Percentiles rank a stretch among this genome's conserved stretches.
These are phyloP conservation scores for Cercospora brassicicola DNA, from an alignment of 2,329 filamentous ascomycete species.

Conservation along the genomic window DNA sequence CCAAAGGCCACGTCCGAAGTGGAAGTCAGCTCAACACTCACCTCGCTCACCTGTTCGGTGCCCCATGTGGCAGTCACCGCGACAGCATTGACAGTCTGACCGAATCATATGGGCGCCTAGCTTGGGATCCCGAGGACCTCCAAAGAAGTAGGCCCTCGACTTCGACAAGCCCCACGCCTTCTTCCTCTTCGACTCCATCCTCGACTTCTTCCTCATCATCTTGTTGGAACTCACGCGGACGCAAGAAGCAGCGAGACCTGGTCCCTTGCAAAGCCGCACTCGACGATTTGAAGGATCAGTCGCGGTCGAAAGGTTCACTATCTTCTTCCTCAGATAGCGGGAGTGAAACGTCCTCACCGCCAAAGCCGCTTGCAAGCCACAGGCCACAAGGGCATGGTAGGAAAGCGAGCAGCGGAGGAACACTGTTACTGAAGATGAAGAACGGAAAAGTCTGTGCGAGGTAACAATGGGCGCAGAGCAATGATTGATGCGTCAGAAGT, in stretches of 20 bases:
- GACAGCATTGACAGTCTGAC: conserved; percentile 2
- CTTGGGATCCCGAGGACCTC: conserved; percentile 7
- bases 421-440: neutral
- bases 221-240: neutral
- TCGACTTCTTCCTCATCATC: neutral
- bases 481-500: neutral
- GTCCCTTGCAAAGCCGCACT: neutral
- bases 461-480: neutral
- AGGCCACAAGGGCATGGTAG: neutral
- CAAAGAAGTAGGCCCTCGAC: neutral
- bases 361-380: neutral
- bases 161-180: neutral
- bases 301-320: neutral
- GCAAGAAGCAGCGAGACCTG: neutral
- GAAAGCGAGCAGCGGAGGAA: neutral
- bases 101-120: conserved; percentile 4
- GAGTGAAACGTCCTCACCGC: neutral
- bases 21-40: conserved; percentile 10
- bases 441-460: neutral
- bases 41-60: conserved; percentile 9
- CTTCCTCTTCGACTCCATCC: neutral
- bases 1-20: neutral
- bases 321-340: neutral
- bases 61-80: neutral
- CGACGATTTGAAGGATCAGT: neutral